Percentiles rank a stretch among this genome's conserved stretches.
Evolutionary conservation across 2,329 filamentous ascomycete species (phyloP).

Genomic region (Alternaria sp.): DNA sequence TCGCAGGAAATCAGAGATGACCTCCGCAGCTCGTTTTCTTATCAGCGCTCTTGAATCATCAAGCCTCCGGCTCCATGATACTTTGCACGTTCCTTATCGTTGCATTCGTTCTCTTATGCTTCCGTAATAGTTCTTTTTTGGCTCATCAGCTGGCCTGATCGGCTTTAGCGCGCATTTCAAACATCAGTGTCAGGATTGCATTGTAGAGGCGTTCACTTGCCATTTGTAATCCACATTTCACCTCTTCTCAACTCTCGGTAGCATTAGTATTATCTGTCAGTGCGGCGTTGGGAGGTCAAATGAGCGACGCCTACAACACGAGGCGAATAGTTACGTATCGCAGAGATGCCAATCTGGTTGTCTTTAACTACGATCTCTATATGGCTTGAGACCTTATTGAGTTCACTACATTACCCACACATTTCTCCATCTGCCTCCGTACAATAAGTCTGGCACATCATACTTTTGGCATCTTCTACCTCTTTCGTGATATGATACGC

Average conservation of each 20-base stretch:
- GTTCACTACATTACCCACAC: background rate
- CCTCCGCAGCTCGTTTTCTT: slow-evolving; percentile 26
- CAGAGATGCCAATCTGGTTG: background rate
- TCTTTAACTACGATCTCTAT: background rate
- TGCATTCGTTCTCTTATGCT: slow-evolving; percentile 20
- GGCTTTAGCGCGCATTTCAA: background rate
- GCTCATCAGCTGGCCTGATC: background rate
- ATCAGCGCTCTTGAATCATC: slow-evolving; percentile 20
- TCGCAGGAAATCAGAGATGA: slow-evolving; percentile 23
- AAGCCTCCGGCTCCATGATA: background rate
- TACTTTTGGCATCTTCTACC: background rate
- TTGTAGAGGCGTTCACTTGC: background rate
- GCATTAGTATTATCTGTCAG: background rate
- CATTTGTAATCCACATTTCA: background rate
- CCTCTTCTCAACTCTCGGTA: background rate
- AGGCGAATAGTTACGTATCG: background rate
- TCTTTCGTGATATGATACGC: background rate
- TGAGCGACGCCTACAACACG: background rate
- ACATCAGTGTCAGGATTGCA: background rate
- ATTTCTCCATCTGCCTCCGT: background rate
- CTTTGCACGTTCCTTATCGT: slow-evolving; percentile 5
- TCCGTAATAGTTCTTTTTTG: background rate
- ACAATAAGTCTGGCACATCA: background rate
- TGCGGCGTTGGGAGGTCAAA: background rate
- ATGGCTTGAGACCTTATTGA: background rate